Evolutionary conservation across 495 filamentous ascomycete species (phyloP), one percentile per base, ranked within the genome.

Genomic region (Daldinia bambusicola): DNA sequence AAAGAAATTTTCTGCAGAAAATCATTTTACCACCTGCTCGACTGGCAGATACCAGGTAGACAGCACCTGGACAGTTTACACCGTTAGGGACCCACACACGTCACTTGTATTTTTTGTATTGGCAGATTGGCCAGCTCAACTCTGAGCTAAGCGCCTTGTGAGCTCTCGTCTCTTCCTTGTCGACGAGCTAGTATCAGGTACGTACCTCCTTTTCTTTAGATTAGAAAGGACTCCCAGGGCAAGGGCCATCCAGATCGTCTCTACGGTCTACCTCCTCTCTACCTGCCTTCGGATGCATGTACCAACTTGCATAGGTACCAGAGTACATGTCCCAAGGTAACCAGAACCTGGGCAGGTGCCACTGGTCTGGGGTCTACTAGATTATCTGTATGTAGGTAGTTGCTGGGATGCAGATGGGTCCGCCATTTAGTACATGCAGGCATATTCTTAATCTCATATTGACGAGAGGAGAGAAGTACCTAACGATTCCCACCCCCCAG

Each of bases 401-500:
- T 63, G 20, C 51, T 16, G 40, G 41, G 65, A 57, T 69, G 40
- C 18, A 53, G 40, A 68, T 65, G 51, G 38, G 66, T 61, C 55
- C 63, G 16, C 56, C 52, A 61, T 67, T 72, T 20, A 48, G 43
- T 48, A 48, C 43, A 22, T 48, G 20, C 26, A 26, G 26, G 26
- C 26, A 3, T 36, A 72, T 66, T 66, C 65, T 69, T 53, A 68
- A 72, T 65, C 55, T 69, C 70, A 72, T 34, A 65, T 68, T 69
- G 70, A 72, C 61, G 26, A 3, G 26, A 26, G 26, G 61, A 69
- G 48, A 60, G 43, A 40, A n/a, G 41, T 40, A 57, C 26, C 26
- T 26, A 26, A 26, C 64, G 63, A 67, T 32, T 61, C 63, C 56
- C 43, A 58, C 16, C 50, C 43, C 30, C 22, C 37, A 34, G 53